Base-by-base conservation (phyloP, 768 basidiomycete genomes). In the Calocybe indica region DNA sequence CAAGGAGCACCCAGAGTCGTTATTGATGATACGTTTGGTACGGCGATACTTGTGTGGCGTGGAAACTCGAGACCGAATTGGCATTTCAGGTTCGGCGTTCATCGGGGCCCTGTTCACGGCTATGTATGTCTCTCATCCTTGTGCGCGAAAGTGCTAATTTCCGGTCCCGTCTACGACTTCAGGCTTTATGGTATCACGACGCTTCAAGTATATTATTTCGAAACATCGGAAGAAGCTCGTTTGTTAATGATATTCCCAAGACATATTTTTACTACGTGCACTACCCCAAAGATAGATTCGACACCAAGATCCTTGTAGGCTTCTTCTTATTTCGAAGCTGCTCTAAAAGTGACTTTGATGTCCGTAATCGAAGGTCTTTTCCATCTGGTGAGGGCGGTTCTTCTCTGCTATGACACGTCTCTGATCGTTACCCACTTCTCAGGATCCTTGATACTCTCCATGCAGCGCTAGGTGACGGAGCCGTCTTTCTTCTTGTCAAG, bases 111-210 rank as follows among this genome's bases (percentile, higher is more conserved):
- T 66, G 41, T 45, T 66, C 31, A 57, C 64, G 11, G 61, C 62
- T 22, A 61, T 63, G 67, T 69, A 49, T 30, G 65, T 48, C 15
- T n/a, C n/a, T n/a, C n/a, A 29, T 31, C 7, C 31, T 37, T 14
- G 15, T 22, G 9, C n/a, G 42, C 31, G n/a, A 31, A 13, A 28
- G 12, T 37, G 33, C 43, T 10, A 47, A 40, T 1, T n/a, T 10
- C 3, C 13, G 30, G 39, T n/a, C 37, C 14, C 14, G 32, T 33
- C 32, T 51, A 47, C 40, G 43, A 40, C 22, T 6, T 15, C 32
- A 67, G 68, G 51, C 49, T 69, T 38, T 69, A 67, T 47, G 66
- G 68, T n/a, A 51, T 67, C 39, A 69, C 68, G 29, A 66, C 59
- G 38, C 51, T 69, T 22, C 68, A 69, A 45, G 64, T 33, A 3